These are phyloP conservation scores for Xylariaceae sp. DNA, from an alignment of 2,329 filamentous ascomycete species.

Conservation along the genomic window DNA sequence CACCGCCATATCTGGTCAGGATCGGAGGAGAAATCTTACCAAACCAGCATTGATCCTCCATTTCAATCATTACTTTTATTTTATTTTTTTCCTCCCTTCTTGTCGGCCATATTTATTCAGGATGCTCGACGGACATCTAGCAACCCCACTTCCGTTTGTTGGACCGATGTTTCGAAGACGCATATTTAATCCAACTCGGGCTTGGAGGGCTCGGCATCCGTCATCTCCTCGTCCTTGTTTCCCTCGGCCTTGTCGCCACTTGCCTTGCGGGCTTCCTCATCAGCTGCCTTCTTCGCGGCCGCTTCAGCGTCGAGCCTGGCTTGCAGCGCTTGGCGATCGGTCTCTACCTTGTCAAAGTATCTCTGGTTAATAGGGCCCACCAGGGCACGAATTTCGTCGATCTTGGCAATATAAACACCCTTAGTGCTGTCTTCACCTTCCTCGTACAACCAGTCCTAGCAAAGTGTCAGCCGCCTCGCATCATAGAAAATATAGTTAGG, in stretches of 20 bases:
- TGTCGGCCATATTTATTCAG: background rate
- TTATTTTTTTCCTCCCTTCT: background rate
- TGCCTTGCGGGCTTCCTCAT: conserved; percentile 35
- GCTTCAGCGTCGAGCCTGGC: conserved; percentile 75
- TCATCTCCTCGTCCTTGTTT: conserved; percentile 58
- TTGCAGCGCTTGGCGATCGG: conserved; percentile 73
- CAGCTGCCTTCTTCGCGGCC: conserved; percentile 65
- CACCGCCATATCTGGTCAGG: conserved; percentile 11
- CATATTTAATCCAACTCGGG: conserved; percentile 48
- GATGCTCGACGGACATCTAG: background rate
- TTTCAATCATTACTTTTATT: conserved; percentile 19
- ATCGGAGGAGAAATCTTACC: conserved; percentile 1
- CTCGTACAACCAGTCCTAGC: conserved; percentile 96
- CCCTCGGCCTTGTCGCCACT: conserved; percentile 50
- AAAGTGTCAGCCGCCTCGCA: conserved; percentile 23
- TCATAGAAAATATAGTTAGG: background rate
- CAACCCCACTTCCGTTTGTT: conserved; percentile 47
- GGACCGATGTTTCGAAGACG: conserved; percentile 22
- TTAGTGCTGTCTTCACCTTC: conserved; percentile 94
- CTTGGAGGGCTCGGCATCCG: conserved; percentile 54
- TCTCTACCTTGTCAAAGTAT: conserved; percentile 90
- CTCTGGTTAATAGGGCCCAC: conserved; percentile 90
- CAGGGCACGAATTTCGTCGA: conserved; percentile 88
- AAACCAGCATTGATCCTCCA: conserved; percentile 7
- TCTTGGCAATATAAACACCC: conserved; percentile 88